Conservation (phyloP, 2,329 filamentous ascomycete species). For the Cercospora beticola region DNA sequence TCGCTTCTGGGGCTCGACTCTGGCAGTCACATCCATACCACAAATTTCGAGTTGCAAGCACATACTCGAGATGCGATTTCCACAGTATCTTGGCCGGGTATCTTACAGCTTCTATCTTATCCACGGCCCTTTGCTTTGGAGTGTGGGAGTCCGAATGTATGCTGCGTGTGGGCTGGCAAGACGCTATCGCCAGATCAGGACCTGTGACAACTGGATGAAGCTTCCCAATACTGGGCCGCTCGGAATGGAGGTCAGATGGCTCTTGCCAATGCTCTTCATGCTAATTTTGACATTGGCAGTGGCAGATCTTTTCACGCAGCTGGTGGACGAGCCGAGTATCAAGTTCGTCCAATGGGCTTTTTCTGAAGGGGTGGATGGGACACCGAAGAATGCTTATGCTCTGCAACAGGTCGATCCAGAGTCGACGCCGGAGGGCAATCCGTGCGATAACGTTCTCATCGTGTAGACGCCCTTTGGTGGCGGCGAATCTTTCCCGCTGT, state of each 20-base stretch:
- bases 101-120: conserved; percentile 64
- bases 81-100: conserved; percentile 62
- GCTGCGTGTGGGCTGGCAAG: conserved; percentile 42
- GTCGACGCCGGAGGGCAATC: too few species aligned
- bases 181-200: background rate
- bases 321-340: too few species aligned
- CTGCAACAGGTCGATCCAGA: too few species aligned
- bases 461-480: too few species aligned
- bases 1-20: conserved; percentile 49
- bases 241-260: background rate
- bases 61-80: conserved; percentile 59
- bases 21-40: conserved; percentile 57
- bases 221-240: background rate
- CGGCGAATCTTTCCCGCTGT: too few species aligned
- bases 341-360: too few species aligned
- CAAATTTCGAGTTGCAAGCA: conserved; percentile 56
- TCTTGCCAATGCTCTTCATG: background rate
- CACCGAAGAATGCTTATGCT: too few species aligned
- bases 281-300: background rate
- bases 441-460: too few species aligned
- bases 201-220: background rate
- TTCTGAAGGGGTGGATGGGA: too few species aligned
- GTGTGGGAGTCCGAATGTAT: conserved; percentile 63
- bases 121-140: conserved; percentile 61
- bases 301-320: background rate